These are phyloP conservation scores for Fonsecaea nubica DNA, from an alignment of 2,329 filamentous ascomycete genomes.

Conservation along the genomic window DNA sequence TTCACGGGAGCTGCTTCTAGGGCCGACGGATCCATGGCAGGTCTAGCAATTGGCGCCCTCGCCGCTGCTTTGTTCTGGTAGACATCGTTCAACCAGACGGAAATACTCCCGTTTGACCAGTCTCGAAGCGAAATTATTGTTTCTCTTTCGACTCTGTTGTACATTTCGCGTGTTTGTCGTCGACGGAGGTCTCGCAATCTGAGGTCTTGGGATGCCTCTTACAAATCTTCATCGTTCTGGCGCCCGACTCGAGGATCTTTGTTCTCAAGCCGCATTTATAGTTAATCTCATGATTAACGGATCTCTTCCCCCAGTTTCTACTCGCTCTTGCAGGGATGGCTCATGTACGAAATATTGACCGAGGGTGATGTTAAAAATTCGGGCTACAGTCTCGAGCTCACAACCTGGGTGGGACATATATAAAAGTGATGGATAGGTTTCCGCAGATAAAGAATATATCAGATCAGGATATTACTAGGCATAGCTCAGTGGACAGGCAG, in stretches of 20 bases:
- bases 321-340: too few relatives aligned
- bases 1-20: conserved; percentile 31
- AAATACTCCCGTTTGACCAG: not conserved
- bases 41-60: not conserved
- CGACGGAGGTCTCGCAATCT: not conserved
- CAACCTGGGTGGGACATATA: too few relatives aligned
- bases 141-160: not conserved
- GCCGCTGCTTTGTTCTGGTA: not conserved
- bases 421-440: too few relatives aligned
- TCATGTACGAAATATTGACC: too few relatives aligned
- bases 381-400: too few relatives aligned
- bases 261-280: not conserved
- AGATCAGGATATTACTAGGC: too few relatives aligned
- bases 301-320: too few relatives aligned
- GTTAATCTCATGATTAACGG: too few relatives aligned
- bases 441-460: too few relatives aligned
- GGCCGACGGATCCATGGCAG: conserved; percentile 24
- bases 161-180: not conserved
- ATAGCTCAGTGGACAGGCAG: too few relatives aligned
- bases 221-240: conserved; percentile 1
- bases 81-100: too few relatives aligned
- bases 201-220: not conserved
- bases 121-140: not conserved
- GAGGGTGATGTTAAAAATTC: too few relatives aligned
- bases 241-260: not conserved